These are phyloP conservation scores for Aspergillus flavus DNA, from an alignment of 2,329 filamentous ascomycete species.

Conservation along the genomic window DNA sequence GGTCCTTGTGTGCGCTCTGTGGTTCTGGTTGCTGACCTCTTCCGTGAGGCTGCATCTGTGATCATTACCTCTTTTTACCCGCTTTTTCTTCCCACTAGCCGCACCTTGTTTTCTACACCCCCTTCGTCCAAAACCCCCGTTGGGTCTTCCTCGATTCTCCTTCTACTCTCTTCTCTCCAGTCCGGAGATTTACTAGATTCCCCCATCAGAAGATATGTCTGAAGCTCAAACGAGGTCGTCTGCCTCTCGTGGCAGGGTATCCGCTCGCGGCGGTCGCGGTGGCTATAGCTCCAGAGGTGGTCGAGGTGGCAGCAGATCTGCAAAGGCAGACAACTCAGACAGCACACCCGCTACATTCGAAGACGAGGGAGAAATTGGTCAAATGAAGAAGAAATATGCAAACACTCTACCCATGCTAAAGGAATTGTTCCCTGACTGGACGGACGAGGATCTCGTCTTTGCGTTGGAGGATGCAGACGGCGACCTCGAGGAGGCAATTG, in stretches of 20 bases:
- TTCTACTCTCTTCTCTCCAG: conserved; percentile 31
- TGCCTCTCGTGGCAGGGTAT: conserved; percentile 85
- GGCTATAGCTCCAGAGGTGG: conserved; percentile 71
- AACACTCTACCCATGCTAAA: conserved; percentile 78
- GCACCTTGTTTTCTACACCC: conserved; percentile 29
- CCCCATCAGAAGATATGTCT: conserved; percentile 70
- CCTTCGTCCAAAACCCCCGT: conserved; percentile 30
- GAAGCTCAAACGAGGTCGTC: conserved; percentile 85
- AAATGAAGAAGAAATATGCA: conserved; percentile 88
- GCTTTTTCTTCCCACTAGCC: conserved; percentile 35
- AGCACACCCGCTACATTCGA: conserved; percentile 58
- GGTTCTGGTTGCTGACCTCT: conserved; percentile 41
- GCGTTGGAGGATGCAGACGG: conserved; percentile 75
- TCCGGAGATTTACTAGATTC: conserved; percentile 28
- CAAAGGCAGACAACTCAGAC: conserved; percentile 75
- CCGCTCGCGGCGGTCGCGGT: conserved; percentile 81
- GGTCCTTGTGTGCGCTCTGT: conserved; percentile 34
- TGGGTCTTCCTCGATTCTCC: conserved; percentile 28
- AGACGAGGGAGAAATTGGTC: conserved; percentile 86
- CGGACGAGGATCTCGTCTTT: conserved; percentile 90
- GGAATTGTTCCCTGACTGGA: conserved; percentile 95
- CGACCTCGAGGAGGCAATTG: conserved; percentile 52
- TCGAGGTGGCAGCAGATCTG: conserved; percentile 66
- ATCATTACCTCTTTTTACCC: conserved; percentile 29
- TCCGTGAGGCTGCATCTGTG: conserved; percentile 41